Evolutionary conservation across 1,139 yeast species (phyloP).

Genomic region (Hanseniaspora uvarum): DNA sequence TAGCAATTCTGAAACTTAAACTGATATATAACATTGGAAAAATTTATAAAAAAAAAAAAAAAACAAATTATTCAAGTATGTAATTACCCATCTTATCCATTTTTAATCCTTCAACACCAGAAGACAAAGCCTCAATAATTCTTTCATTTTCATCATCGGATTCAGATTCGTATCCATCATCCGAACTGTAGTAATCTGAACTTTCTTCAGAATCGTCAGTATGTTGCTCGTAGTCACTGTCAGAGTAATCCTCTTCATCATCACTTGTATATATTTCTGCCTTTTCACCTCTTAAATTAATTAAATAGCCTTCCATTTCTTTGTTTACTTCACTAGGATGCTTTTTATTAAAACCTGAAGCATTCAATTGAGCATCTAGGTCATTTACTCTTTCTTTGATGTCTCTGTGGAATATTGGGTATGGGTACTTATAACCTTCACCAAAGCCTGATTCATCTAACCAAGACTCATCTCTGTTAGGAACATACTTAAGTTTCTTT

Average conservation of each 20-base stretch:
- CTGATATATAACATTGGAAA: too few relatives aligned
- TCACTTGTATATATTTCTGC: slow-evolving; percentile 31
- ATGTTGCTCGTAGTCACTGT: slow-evolving; percentile 13
- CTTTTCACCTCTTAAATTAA: slow-evolving; percentile 46
- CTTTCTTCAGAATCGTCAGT: slow-evolving; percentile 24
- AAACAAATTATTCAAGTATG: slow-evolving; percentile 44
- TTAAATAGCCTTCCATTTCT: slow-evolving; percentile 70
- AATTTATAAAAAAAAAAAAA: too few relatives aligned
- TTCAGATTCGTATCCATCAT: slow-evolving; percentile 30
- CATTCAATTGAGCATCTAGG: slow-evolving; percentile 74
- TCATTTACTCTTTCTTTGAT: slow-evolving; percentile 49
- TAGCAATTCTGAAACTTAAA: background rate
- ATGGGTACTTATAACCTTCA: slow-evolving; percentile 65
- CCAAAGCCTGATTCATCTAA: slow-evolving; percentile 70
- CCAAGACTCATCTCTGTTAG: slow-evolving; percentile 55
- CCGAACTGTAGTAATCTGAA: slow-evolving; percentile 16
- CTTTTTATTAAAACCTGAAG: slow-evolving; percentile 81
- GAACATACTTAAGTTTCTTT: slow-evolving; percentile 64
- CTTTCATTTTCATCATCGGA: slow-evolving; percentile 57
- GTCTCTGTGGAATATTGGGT: slow-evolving; percentile 72
- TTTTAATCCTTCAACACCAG: slow-evolving; percentile 51
- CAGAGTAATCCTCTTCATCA: slow-evolving; percentile 28
- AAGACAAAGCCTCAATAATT: slow-evolving; percentile 56
- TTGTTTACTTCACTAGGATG: slow-evolving; percentile 41
- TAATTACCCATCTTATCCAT: slow-evolving; percentile 78